These are phyloP conservation scores for Xylariaceae sp. DNA, from an alignment of 2,329 filamentous ascomycete genomes.

Conservation along the genomic window DNA sequence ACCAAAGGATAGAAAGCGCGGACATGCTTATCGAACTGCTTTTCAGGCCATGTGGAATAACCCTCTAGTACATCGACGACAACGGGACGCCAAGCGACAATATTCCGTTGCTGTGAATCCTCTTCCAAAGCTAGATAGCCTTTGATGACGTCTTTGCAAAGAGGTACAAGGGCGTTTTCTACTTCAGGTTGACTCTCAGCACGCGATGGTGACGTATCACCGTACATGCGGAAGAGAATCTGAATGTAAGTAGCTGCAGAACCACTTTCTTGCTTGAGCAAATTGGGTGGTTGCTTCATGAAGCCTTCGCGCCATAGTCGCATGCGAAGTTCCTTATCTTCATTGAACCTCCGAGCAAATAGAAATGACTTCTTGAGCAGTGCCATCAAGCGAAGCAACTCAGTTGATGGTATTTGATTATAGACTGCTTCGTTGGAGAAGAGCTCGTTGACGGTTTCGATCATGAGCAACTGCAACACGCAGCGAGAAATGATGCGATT, in stretches of 20 bases:
- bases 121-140: constrained; percentile 85
- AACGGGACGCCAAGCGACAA: constrained; percentile 93
- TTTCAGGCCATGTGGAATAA: constrained; percentile 75
- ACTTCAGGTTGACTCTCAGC: constrained; percentile 76
- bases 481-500: constrained; percentile 99
- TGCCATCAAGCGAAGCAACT: constrained; percentile 88
- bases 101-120: constrained; percentile 94
- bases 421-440: constrained; percentile 98
- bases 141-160: constrained; percentile 90
- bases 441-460: constrained; percentile 97
- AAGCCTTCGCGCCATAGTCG: constrained; percentile 95
- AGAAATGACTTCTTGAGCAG: constrained; percentile 94
- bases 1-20: constrained; percentile 80
- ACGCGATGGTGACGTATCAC: constrained; percentile 79
- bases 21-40: constrained; percentile 76
- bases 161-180: constrained; percentile 84
- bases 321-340: constrained; percentile 92
- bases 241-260: constrained; percentile 91
- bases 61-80: constrained; percentile 96
- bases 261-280: constrained; percentile 94
- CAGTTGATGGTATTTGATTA: constrained; percentile 80
- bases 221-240: constrained; percentile 96
- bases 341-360: constrained; percentile 96
- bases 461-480: constrained; percentile 96
- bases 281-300: constrained; percentile 98